Evolutionary conservation across 805 yeast genomes (phyloP).

Genomic region (Yamadazyma akitaensis): DNA sequence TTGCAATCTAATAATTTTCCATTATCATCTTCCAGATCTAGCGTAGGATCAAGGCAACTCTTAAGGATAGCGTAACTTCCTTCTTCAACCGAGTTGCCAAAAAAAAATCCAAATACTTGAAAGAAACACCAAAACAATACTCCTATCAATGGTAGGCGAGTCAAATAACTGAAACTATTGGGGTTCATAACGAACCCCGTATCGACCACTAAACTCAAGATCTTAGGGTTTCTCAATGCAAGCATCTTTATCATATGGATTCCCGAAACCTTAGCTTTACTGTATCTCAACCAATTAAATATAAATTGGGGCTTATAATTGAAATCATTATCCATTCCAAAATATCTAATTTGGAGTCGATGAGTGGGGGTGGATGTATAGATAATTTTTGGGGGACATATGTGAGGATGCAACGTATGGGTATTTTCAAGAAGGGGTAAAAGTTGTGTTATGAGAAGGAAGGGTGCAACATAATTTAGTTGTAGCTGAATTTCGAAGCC

Average conservation of each 20-base stretch:
- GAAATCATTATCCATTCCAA: conserved; percentile 47
- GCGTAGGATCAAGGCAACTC: conserved; percentile 54
- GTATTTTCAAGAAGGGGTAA: conserved; percentile 50
- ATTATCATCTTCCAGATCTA: conserved; percentile 52
- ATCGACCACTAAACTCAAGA: conserved; percentile 64
- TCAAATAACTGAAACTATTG: conserved; percentile 71
- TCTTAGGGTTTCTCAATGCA: conserved; percentile 62
- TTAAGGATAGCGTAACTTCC: conserved; percentile 65
- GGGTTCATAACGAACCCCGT: conserved; percentile 89
- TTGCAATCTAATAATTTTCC: conserved; percentile 67
- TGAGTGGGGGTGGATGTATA: conserved; percentile 68
- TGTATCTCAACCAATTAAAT: conserved; percentile 77
- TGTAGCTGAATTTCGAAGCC: conserved; percentile 79
- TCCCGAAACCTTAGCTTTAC: conserved; percentile 71
- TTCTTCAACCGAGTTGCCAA: conserved; percentile 71
- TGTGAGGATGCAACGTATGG: conserved; percentile 21
- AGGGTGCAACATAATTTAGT: conserved; percentile 74
- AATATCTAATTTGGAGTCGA: conserved; percentile 46
- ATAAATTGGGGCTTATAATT: conserved; percentile 60
- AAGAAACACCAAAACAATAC: conserved; percentile 67
- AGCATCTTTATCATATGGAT: conserved; percentile 69
- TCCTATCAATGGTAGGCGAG: conserved; percentile 76
- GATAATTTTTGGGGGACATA: conserved; percentile 50
- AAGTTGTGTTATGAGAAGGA: conserved; percentile 48
- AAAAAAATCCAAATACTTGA: conserved; percentile 62